Evolutionary conservation across 768 basidiomycete genomes (phyloP), one percentile per base, ranked within the genome.

Genomic region (Russula griseocarnosa): DNA sequence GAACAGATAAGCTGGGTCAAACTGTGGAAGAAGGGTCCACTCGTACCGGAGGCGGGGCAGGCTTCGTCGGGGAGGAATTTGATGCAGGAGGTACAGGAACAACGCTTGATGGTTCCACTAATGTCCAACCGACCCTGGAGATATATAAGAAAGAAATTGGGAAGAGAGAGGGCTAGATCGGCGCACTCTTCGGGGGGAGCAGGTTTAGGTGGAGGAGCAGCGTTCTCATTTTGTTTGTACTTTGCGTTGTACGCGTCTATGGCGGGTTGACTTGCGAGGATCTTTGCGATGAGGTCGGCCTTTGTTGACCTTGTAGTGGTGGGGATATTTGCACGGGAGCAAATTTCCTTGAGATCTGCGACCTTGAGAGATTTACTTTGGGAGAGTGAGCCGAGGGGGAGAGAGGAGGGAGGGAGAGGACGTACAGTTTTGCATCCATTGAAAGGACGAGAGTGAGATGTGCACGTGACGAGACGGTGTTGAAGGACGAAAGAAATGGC

Each of bases 361-460:
- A 88, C 88, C 73, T 87, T 88, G 77, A 90, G 83, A 0, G 84
- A 74, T 73, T 84, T 86, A 63, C 80, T 80, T 70, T 60, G 40
- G n/a, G 20, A 30, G 58, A 11, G 28, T 54, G 40, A 59, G 64
- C 1, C 55, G 63, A 61, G 61, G 62, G 55, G 52, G 30, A 5
- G 44, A 32, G 46, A 9, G 16, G 24, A 16, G 32, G 49, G 38
- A 50, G 50, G 36, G 44, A 28, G 54, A 73, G 28, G 54, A 73
- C 75, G 38, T 66, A 76, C 76, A 80, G 70, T 66, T 78, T 77
- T 32, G 76, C 58, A 28, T 79, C 78, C 79, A 79, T 79, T 30
- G 62, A 32, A 8, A 28, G 55, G 38, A 22, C 26, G 30, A 22
- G 50, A 36, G 30, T 3, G 28, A 13, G 26, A 1, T 24, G 26